phyloP scores from a whole-genome alignment of 257 asterid species.

The Solanum commersonii region DNA sequence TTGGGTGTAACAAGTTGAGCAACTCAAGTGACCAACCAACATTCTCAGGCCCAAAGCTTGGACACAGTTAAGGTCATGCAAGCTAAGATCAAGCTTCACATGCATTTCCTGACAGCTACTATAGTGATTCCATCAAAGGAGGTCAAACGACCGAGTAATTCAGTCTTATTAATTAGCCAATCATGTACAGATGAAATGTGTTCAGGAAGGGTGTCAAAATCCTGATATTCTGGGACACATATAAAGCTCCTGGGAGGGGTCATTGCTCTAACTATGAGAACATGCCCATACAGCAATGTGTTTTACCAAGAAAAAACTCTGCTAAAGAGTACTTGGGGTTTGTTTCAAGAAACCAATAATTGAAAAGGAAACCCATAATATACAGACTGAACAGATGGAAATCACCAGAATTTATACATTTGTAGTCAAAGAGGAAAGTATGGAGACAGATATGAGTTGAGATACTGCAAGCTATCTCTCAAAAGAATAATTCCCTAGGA shows the following conservation, averaged over 20 bases:
- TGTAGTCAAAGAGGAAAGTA: not conserved
- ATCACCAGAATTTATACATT: not conserved
- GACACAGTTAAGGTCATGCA: not conserved
- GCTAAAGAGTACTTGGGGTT: not conserved
- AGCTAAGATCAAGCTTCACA: not conserved
- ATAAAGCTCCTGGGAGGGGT: not conserved
- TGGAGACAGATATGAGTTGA: not conserved
- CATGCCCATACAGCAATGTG: not conserved
- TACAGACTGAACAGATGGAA: not conserved
- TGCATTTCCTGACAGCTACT: not conserved
- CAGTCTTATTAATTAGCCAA: not conserved
- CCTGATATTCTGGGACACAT: not conserved
- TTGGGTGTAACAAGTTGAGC: not conserved
- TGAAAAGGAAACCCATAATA: not conserved
- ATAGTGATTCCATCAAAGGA: not conserved
- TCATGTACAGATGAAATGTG: not conserved
- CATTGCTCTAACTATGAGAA: not conserved
- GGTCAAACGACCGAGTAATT: not conserved
- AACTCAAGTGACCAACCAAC: not conserved
- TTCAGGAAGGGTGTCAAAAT: not conserved
- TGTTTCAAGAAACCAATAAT: not conserved
- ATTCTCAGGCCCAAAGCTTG: not conserved
- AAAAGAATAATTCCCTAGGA: not conserved
- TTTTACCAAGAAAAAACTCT: not conserved
- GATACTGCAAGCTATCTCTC: not conserved